Percentiles rank a stretch among this genome's conserved stretches.
These are phyloP conservation scores for Furcasterigmium furcatum DNA, from an alignment of 2,329 filamentous ascomycete genomes.

Conservation along the genomic window DNA sequence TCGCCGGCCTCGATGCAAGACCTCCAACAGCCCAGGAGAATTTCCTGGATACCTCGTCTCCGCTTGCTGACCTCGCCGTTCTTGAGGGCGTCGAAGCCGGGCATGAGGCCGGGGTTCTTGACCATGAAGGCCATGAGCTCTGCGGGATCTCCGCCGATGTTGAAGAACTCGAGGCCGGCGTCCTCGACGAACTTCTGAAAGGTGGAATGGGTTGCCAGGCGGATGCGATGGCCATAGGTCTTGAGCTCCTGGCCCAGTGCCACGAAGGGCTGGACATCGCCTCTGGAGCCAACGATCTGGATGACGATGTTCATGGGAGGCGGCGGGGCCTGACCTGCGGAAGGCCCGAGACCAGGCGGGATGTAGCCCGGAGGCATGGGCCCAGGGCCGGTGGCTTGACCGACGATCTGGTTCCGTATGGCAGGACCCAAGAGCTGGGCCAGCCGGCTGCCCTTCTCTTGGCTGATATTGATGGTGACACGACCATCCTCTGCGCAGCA, in stretches of 20 bases:
- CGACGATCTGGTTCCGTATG: conserved; percentile 52
- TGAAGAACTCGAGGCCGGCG: conserved; percentile 72
- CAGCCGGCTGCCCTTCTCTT: conserved; percentile 58
- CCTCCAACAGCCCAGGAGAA: conserved; percentile 82
- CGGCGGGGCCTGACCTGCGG: conserved; percentile 52
- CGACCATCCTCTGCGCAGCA: conserved; percentile 75
- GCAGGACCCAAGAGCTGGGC: conserved; percentile 66
- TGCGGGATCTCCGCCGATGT: conserved; percentile 71
- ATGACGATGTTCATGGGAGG: conserved; percentile 67
- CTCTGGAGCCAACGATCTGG: conserved; percentile 71
- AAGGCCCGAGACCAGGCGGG: conserved; percentile 67
- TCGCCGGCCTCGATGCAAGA: conserved; percentile 80
- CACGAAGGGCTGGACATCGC: conserved; percentile 75
- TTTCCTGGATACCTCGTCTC: conserved; percentile 71
- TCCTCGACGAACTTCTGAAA: conserved; percentile 68
- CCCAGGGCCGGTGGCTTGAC: conserved; percentile 33
- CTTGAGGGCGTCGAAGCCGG: conserved; percentile 71
- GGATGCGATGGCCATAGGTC: conserved; percentile 67
- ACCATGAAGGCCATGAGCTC: conserved; percentile 89
- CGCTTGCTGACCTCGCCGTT: conserved; percentile 75
- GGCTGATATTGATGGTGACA: conserved; percentile 76
- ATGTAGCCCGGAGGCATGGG: conserved; percentile 67
- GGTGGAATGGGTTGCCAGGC: conserved; percentile 68
- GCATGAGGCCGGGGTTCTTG: conserved; percentile 83
- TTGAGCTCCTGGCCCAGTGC: conserved; percentile 65